Conservation (phyloP, 1,284 basidiomycete species). For the Paramarasmius palmivorus region DNA sequence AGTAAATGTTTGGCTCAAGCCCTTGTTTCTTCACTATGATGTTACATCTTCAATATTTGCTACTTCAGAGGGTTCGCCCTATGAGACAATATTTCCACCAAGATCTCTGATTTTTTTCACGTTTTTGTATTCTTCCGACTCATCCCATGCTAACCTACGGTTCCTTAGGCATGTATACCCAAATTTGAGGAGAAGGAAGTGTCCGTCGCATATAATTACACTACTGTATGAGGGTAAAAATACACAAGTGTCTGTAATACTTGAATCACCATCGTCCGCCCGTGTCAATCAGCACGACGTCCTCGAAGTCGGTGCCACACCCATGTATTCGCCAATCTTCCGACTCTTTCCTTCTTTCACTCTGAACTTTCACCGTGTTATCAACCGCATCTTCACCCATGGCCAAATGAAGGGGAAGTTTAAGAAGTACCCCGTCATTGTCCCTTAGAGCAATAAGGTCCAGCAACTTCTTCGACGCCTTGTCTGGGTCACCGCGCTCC, state of each 20-base stretch:
- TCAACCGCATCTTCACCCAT: background rate
- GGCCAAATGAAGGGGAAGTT: background rate
- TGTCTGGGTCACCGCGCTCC: constrained; percentile 9
- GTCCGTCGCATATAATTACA: no score
- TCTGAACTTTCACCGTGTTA: background rate
- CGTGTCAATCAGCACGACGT: no score
- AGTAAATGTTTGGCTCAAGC: no score
- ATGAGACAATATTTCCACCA: constrained; percentile 9
- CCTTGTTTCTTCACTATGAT: no score
- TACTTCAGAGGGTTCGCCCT: constrained; percentile 16
- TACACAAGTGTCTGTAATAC: no score
- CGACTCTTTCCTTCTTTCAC: background rate
- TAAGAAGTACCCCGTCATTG: background rate
- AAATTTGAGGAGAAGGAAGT: no score
- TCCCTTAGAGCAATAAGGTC: constrained; percentile 1
- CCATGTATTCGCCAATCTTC: background rate
- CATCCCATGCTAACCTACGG: no score
- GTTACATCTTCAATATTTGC: constrained; percentile 10
- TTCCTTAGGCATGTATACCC: no score
- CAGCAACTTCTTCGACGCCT: constrained; percentile 9
- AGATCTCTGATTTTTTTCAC: constrained; percentile 21
- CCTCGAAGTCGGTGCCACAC: background rate
- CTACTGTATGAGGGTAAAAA: no score
- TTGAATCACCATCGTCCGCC: no score
- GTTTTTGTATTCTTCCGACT: background rate